A percentile compares a stretch with the other conserved stretches of the same genome.
Conservation (phyloP, 2,329 filamentous ascomycete genomes). For the Elsinoe arachidis region DNA sequence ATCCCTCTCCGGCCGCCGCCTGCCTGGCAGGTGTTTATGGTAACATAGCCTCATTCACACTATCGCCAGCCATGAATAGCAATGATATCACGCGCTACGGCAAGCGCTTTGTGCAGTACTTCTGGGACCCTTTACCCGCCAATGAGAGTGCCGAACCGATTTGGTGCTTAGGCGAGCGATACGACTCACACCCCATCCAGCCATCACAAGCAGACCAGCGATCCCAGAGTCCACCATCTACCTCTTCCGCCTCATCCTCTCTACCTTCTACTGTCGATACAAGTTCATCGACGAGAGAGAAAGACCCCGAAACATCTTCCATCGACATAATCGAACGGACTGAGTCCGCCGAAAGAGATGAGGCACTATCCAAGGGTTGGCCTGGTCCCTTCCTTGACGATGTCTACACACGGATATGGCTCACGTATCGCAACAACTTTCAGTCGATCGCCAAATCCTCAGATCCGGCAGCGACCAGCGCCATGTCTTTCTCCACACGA, state of each 20-base stretch:
- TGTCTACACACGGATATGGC: conserved; percentile 88
- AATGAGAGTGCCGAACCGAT: conserved; percentile 71
- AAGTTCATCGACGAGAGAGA: conserved; percentile 18
- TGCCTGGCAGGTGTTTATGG: not conserved
- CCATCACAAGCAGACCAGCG: conserved; percentile 17
- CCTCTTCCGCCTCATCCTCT: conserved; percentile 22
- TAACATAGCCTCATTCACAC: not conserved
- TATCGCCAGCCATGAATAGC: conserved; percentile 45
- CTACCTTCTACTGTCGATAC: conserved; percentile 26
- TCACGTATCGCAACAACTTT: conserved; percentile 91
- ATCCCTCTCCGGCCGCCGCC: conserved; percentile 3
- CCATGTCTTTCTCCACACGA: conserved; percentile 75
- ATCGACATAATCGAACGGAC: conserved; percentile 11
- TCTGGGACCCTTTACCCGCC: conserved; percentile 82
- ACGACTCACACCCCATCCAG: conserved; percentile 34
- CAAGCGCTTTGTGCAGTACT: conserved; percentile 77
- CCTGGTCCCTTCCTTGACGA: conserved; percentile 79
- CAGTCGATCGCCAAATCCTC: conserved; percentile 68
- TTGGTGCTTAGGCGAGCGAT: conserved; percentile 66
- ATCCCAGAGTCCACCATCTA: conserved; percentile 22
- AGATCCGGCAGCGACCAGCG: conserved; percentile 60
- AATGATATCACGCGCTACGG: conserved; percentile 65
- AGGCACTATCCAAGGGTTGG: conserved; percentile 54
- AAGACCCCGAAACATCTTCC: conserved; percentile 18
- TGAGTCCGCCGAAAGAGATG: conserved; percentile 21